Evolutionary conservation across 768 basidiomycete species (phyloP).

Genomic region (Agaricus sinodeliciosus): DNA sequence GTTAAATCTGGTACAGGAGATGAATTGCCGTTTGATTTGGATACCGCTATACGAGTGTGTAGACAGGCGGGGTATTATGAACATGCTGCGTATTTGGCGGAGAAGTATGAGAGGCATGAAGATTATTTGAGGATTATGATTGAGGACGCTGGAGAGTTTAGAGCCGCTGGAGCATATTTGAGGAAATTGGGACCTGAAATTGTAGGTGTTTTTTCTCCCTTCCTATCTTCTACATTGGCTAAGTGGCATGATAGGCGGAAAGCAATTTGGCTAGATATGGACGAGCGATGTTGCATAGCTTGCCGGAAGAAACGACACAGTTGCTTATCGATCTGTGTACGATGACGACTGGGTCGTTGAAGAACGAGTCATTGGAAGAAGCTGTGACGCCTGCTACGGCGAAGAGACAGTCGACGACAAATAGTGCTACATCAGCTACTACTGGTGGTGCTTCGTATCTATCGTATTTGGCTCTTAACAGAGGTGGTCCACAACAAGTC

Average conservation of each 20-base stretch:
- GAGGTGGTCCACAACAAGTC: constrained; percentile 36
- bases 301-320: constrained; percentile 86
- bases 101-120: constrained; percentile 86
- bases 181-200: constrained; percentile 70
- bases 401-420: constrained; percentile 17
- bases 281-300: constrained; percentile 70
- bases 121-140: constrained; percentile 93
- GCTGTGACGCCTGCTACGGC: constrained; percentile 12
- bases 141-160: constrained; percentile 81
- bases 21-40: constrained; percentile 93
- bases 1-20: background rate
- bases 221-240: background rate
- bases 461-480: constrained; percentile 72
- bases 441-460: constrained; percentile 58
- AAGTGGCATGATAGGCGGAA: constrained; percentile 53
- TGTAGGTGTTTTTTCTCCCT: constrained; percentile 38
- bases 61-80: constrained; percentile 95
- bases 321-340: constrained; percentile 92
- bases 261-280: constrained; percentile 85
- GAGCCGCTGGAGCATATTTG: constrained; percentile 77
- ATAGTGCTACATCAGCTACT: constrained; percentile 5
- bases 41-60: constrained; percentile 95
- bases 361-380: constrained; percentile 29
- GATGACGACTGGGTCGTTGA: constrained; percentile 41
- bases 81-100: constrained; percentile 90